A percentile compares a stretch with the other conserved stretches of the same genome.
phyloP scores from a whole-genome alignment of 192 early-diverging fungal species.

The Cetraspora pellucida region DNA sequence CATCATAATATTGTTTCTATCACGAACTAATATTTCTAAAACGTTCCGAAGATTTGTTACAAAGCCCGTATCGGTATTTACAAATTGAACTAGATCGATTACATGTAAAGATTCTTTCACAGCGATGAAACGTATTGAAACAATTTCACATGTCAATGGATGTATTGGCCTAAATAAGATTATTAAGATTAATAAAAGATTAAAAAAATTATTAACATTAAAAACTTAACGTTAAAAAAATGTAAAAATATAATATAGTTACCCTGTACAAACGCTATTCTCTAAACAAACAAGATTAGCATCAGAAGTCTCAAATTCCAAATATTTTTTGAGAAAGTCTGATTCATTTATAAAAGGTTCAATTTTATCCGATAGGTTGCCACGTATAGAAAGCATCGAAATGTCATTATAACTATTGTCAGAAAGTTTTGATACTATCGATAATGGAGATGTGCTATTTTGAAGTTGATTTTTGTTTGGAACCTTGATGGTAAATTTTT shows the following conservation, averaged over 20 bases:
- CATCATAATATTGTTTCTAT: no score
- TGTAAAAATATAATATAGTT: conserved; percentile 4
- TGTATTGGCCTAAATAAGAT: conserved; percentile 50
- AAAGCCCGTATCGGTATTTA: conserved; percentile 63
- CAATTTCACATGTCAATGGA: conserved; percentile 54
- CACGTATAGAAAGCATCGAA: not conserved
- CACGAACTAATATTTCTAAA: conserved; percentile 14
- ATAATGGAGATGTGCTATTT: not conserved
- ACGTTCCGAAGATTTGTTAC: conserved; percentile 57
- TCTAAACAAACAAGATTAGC: conserved; percentile 61
- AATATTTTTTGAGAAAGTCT: conserved; percentile 55
- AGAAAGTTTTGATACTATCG: no score
- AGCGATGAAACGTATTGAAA: conserved; percentile 58
- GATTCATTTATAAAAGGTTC: conserved; percentile 60
- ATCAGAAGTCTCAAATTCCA: conserved; percentile 59
- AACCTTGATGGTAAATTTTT: conserved; percentile 56
- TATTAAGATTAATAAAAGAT: not conserved
- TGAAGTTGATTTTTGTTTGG: conserved; percentile 55
- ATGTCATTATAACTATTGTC: not conserved
- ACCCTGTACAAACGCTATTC: conserved; percentile 59
- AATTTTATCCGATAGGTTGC: conserved; percentile 25
- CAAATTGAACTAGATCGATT: conserved; percentile 59
- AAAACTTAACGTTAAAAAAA: not conserved
- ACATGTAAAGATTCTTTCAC: conserved; percentile 57
- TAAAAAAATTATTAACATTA: not conserved